Evolutionary conservation across 2,329 filamentous ascomycete genomes (phyloP), one percentile per base, ranked within the genome.

Genomic region (Beauveria australis): DNA sequence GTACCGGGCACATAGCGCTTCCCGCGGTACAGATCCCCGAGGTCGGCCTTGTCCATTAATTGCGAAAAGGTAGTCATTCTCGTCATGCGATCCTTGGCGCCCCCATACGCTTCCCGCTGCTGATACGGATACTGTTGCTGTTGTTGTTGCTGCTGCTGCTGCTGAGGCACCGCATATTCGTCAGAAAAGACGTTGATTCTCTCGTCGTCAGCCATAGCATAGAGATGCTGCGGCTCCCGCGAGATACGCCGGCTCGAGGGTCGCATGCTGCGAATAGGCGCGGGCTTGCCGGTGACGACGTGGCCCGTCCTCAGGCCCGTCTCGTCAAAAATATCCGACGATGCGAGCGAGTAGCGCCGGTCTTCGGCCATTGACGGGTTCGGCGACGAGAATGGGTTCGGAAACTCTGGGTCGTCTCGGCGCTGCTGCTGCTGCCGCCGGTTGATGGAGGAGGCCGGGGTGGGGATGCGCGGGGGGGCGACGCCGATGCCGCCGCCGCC

Each of bases 21-120:
- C 6, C 75, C 79, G 62, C 69, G 71, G 60, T 70, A 75, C 51
- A 79, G 73, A 10, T 70, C 69, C 18, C 76, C 74, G 24, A 80
- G 69, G 22, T 75, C 74, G 2, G 77, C 79, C 62, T 76, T 71
- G 59, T 80, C 74, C 76, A 84, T 79, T 67, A 84, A 74, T 64
- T 79, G 77, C n/a, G 78, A 77, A 63, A 84, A 82, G 0, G 78
- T 81, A 1, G 82, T 81, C 64, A 71, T 67, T 37, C 64, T 81
- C 1, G 82, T 81, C 64, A 71, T 67, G 41, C 65, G 61, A 48
- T 64, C 54, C 52, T 22, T 19, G 28, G 6, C 9, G 12, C 24
- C 56, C 16, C 22, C 37, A 19, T 59, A 12, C 14, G 12, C 30
- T 18, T 51, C n/a, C 24, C 40, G 12, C 14, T 19, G 12, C 26